These are phyloP conservation scores for Wickerhamiella domercqiae DNA, from an alignment of 805 yeast genomes.

Conservation along the genomic window DNA sequence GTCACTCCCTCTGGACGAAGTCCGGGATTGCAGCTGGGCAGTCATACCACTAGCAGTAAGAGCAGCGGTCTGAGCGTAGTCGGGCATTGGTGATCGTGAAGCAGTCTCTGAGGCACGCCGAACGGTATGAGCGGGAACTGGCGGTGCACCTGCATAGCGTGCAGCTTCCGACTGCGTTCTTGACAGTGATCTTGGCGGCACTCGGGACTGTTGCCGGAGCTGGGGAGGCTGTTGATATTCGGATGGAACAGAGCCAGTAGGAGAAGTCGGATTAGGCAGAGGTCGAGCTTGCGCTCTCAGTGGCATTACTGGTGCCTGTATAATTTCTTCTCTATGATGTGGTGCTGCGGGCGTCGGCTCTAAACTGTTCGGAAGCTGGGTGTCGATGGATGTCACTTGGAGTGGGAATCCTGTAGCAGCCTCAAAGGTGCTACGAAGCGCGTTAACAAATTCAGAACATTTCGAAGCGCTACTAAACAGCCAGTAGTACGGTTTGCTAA, in stretches of 20 bases:
- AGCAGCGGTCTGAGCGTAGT: too few species aligned
- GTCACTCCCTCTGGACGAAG: background rate
- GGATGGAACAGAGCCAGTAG: too few species aligned
- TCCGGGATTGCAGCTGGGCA: background rate
- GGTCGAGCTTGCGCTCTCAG: too few species aligned
- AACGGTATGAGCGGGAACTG: too few species aligned
- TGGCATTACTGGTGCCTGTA: background rate
- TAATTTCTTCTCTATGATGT: background rate
- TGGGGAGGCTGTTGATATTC: conserved; percentile 1
- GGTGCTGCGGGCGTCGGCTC: background rate
- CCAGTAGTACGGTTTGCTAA: conserved; percentile 81
- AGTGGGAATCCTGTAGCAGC: conserved; percentile 23
- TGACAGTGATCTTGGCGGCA: too few species aligned
- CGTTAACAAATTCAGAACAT: conserved; percentile 35
- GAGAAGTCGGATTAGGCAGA: too few species aligned
- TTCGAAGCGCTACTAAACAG: conserved; percentile 29
- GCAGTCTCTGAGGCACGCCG: too few species aligned
- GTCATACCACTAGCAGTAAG: too few species aligned
- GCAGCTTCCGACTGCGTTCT: too few species aligned
- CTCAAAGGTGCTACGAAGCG: conserved; percentile 37
- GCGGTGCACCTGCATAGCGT: too few species aligned
- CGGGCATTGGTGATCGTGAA: too few species aligned
- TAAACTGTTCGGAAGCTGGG: background rate
- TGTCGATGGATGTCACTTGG: background rate
- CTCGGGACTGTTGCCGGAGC: background rate